Percentiles rank a stretch among this genome's conserved stretches.
phyloP scores from a whole-genome alignment of 495 filamentous ascomycete species.

The Penicillium ochrochloron region DNA sequence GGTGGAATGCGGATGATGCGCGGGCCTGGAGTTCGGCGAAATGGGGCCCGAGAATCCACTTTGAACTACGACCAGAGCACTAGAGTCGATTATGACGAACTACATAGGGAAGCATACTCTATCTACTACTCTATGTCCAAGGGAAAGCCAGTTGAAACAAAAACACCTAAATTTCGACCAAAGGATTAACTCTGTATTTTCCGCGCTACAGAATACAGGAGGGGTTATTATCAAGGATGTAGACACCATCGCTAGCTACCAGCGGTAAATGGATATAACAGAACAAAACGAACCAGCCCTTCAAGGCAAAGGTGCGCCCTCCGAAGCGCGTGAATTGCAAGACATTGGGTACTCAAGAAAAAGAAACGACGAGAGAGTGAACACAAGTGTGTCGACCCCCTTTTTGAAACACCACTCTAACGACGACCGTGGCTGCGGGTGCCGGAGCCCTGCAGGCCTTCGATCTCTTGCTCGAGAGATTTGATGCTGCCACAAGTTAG shows the following conservation, averaged over 20 bases:
- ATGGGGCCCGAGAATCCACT: conserved; percentile 15
- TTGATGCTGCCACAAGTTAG: conserved; percentile 72
- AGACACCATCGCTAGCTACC: conserved; percentile 56
- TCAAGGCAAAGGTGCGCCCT: conserved; percentile 36
- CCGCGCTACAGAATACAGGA: conserved; percentile 48
- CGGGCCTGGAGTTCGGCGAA: conserved; percentile 15
- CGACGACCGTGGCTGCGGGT: conserved; percentile 95
- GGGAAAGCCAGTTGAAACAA: not conserved
- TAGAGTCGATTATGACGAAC: not conserved
- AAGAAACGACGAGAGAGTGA: conserved; percentile 43
- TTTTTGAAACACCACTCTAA: conserved; percentile 56
- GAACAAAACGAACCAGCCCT: conserved; percentile 38
- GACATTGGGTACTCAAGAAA: conserved; percentile 49
- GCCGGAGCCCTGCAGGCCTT: conserved; percentile 88
- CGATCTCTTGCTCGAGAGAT: conserved; percentile 88
- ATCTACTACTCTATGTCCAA: not conserved
- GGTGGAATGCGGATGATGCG: conserved; percentile 9
- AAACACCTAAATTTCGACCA: conserved; percentile 6
- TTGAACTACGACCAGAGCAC: not conserved
- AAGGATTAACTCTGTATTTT: conserved; percentile 38
- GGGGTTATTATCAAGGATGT: conserved; percentile 55
- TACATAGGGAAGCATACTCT: not conserved
- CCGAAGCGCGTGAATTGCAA: conserved; percentile 33
- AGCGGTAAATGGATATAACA: conserved; percentile 49
- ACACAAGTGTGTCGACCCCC: conserved; percentile 36